Percentiles rank a stretch among this genome's conserved stretches.
Conservation (phyloP, 306 rosid genomes). For the Potentilla sterilis region DNA sequence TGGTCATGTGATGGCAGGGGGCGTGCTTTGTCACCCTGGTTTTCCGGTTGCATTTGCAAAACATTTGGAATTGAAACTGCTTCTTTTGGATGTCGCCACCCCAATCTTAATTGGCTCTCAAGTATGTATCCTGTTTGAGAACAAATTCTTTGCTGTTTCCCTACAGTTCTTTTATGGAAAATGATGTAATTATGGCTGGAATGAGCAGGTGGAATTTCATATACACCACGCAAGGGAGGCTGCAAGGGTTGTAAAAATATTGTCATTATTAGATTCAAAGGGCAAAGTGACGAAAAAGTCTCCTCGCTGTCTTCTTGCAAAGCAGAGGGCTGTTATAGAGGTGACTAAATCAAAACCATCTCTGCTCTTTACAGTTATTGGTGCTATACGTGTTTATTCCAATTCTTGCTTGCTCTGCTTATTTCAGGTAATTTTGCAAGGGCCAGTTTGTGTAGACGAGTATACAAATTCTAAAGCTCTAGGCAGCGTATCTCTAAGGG, state of each 20-base stretch:
- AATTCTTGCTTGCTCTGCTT: slow-evolving; percentile 2
- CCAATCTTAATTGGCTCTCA: slow-evolving; percentile 84
- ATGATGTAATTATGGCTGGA: slow-evolving; percentile 9
- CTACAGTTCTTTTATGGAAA: slow-evolving; percentile 7
- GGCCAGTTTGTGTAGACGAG: slow-evolving; percentile 73
- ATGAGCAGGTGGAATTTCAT: slow-evolving; percentile 81
- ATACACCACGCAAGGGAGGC: slow-evolving; percentile 85
- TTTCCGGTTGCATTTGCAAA: slow-evolving; percentile 72
- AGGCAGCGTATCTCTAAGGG: slow-evolving; percentile 81
- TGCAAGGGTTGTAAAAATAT: slow-evolving; percentile 67
- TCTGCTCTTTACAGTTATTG: neutral
- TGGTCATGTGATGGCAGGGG: slow-evolving; percentile 72
- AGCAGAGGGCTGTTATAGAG: slow-evolving; percentile 90
- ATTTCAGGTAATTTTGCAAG: slow-evolving; percentile 64
- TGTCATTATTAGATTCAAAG: slow-evolving; percentile 75
- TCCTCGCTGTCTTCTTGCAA: slow-evolving; percentile 80
- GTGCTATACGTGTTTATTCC: neutral
- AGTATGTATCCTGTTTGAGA: slow-evolving; percentile 40
- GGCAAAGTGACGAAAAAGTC: slow-evolving; percentile 77
- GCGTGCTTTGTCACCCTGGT: slow-evolving; percentile 90
- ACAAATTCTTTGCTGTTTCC: slow-evolving; percentile 16
- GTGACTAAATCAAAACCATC: slow-evolving; percentile 38
- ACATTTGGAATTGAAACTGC: slow-evolving; percentile 81
- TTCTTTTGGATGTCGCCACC: slow-evolving; percentile 73
- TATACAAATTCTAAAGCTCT: slow-evolving; percentile 70